Evolutionary conservation across 306 rosid species (phyloP).

Genomic region (Astragalus membranaceus): DNA sequence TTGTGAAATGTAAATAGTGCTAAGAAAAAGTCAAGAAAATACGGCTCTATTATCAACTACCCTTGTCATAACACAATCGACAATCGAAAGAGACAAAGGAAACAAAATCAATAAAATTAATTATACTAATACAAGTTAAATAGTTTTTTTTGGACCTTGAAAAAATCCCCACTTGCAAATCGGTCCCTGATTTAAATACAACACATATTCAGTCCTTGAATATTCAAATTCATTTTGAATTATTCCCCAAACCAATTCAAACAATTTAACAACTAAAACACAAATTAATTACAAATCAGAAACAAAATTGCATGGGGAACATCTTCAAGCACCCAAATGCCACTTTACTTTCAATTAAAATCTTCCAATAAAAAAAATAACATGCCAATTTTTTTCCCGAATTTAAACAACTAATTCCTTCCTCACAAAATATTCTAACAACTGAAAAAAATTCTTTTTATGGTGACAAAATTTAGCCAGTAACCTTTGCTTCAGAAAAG

Average conservation of each 20-base stretch:
- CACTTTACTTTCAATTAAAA: neutral
- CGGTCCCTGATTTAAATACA: neutral
- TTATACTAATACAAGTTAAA: neutral
- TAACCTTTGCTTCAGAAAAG: neutral
- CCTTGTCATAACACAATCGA: constrained; percentile 3
- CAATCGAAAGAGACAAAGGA: neutral
- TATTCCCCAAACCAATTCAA: neutral
- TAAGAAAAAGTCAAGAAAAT: constrained; percentile 9
- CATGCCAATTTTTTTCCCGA: neutral
- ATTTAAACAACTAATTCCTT: too few species aligned
- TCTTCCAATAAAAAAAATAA: neutral
- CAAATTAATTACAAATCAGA: neutral
- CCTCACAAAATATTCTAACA: neutral
- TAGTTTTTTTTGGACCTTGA: neutral
- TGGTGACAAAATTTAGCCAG: neutral
- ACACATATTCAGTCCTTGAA: neutral
- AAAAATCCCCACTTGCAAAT: neutral
- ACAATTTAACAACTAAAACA: neutral
- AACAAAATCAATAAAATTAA: neutral
- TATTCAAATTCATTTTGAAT: neutral
- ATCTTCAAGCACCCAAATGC: neutral
- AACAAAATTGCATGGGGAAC: neutral
- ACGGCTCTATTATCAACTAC: constrained; percentile 11
- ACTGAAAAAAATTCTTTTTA: neutral
- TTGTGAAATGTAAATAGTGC: neutral